Conservation (phyloP, 768 basidiomycete genomes). For the Clavulina sp. region DNA sequence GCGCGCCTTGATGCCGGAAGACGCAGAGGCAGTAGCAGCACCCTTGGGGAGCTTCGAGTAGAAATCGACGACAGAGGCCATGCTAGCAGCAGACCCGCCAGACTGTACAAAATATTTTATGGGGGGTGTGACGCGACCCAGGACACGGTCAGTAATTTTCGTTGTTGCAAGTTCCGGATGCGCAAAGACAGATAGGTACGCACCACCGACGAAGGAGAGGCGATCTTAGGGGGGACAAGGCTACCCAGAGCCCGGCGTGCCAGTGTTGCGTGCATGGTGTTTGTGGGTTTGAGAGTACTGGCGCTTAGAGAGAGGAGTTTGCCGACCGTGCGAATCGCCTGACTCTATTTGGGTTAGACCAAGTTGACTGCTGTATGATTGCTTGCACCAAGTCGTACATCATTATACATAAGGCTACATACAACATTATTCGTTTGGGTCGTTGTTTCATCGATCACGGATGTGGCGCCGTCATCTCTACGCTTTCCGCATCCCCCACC, state of each 20-base stretch:
- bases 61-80: conserved; percentile 77
- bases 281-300: not conserved
- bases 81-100: conserved; percentile 62
- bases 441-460: no score
- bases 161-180: conserved; percentile 2
- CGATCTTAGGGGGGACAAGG: conserved; percentile 88
- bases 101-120: conserved; percentile 24
- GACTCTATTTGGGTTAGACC: no score
- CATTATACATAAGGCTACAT: no score
- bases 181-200: conserved; percentile 18
- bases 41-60: conserved; percentile 97
- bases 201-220: conserved; percentile 77
- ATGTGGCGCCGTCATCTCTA: not conserved
- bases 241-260: conserved; percentile 69
- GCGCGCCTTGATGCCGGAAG: conserved; percentile 52
- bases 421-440: no score
- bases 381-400: no score
- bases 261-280: conserved; percentile 61
- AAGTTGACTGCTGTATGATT: no score
- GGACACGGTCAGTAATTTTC: not conserved
- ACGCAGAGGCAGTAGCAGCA: conserved; percentile 37
- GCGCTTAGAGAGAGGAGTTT: no score
- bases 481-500: not conserved
- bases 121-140: not conserved
- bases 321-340: no score